Percentiles rank a stretch among this genome's conserved stretches.
These are phyloP conservation scores for Hyaloscypha variabilis DNA, from an alignment of 495 filamentous ascomycete species.

Conservation along the genomic window DNA sequence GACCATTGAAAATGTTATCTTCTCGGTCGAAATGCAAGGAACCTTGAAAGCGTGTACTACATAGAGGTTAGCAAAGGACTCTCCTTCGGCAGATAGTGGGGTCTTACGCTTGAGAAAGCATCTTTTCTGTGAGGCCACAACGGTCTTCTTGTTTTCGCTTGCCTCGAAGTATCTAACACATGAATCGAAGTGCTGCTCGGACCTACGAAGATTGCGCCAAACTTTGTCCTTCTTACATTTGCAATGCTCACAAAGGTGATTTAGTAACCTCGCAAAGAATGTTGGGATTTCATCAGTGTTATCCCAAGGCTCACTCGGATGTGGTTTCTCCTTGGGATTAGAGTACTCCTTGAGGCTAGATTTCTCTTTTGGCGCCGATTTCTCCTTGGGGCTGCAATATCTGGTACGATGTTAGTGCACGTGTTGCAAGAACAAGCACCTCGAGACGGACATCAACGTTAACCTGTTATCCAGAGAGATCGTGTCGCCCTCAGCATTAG, in stretches of 20 bases:
- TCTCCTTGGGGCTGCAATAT: no score
- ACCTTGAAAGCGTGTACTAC: background rate
- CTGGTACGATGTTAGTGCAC: no score
- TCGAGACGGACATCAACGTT: no score
- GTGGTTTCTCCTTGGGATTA: background rate
- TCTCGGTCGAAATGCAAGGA: background rate
- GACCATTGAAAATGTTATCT: background rate
- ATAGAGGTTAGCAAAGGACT: no score
- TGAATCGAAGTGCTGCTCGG: conserved; percentile 4
- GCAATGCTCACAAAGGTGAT: background rate
- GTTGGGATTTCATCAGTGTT: no score
- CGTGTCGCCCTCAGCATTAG: no score
- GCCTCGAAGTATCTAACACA: conserved; percentile 5
- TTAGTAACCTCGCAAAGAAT: no score
- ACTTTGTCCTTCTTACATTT: conserved; percentile 1
- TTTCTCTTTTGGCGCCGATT: no score
- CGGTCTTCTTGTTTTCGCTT: background rate
- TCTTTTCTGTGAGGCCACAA: background rate
- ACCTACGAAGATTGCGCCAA: background rate
- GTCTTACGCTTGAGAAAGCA: background rate
- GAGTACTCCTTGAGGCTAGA: no score
- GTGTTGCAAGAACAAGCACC: no score
- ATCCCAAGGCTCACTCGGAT: background rate
- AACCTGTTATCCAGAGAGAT: no score
- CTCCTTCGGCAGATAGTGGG: background rate